Base-by-base conservation (phyloP, 805 yeast genomes). In the Nakazawaea peltata region DNA sequence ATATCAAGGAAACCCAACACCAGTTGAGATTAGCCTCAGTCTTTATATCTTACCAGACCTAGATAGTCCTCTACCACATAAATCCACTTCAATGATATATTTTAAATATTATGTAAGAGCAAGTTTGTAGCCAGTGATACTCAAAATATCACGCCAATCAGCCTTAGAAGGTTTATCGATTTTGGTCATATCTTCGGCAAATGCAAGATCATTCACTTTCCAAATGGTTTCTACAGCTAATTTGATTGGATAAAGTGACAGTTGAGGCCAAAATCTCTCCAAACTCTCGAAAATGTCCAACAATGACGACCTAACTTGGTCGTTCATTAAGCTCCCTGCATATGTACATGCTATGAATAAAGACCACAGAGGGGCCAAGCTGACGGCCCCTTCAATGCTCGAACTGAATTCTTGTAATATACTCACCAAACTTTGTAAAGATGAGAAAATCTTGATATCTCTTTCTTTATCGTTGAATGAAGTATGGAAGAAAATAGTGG, bases 361-460 rank as follows among this genome's bases (percentile, higher is more conserved):
- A n/a, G 57, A 36, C 63, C 63, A 57, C 9, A 44, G 44, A 5
- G 63, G 63, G 22, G 49, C 55, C 11, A 54, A 44, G 4, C 43
- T 42, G 2, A 19, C 5, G n/a, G 26, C 18, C 21, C 27, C 19
- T 3, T 22, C 22, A 11, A 14, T 16, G 3, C 24, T 14, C 14
- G 15, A 3, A 25, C 26, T 39, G 28, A 23, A 35, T 29, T 16
- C 32, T 12, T 22, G 31, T 8, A 49, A 36, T 3, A 37, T 19
- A 13, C 15, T 18, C n/a, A 43, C 15, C 40, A 33, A 18, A 34
- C 25, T n/a, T 14, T 19, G 6, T 19, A 30, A 26, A 32, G 42
- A 11, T 15, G 31, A 17, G 17, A 28, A 28, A 26, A 44, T 42
- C 10, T 34, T 32, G 13, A 26, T 32, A 19, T 47, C 32, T 5